A percentile compares a stretch with the other conserved stretches of the same genome.
Conservation (phyloP, 805 yeast species). For the Blastobotrys peoriensis region DNA sequence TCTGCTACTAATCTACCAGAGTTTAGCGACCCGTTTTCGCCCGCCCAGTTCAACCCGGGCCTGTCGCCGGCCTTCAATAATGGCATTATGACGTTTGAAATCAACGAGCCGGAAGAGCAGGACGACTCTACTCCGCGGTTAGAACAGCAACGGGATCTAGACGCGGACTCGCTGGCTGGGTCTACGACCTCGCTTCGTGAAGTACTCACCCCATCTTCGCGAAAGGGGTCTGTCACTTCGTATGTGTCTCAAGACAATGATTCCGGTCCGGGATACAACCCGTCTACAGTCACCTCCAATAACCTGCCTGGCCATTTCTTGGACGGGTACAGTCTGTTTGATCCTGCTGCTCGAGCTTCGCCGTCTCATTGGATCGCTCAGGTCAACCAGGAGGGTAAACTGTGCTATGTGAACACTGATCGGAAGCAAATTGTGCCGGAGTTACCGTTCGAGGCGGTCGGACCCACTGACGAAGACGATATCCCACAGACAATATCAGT, state of each 20-base stretch:
- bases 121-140: neutral
- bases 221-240: neutral
- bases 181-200: slow-evolving; percentile 4
- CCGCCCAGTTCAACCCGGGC: neutral
- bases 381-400: slow-evolving; percentile 20
- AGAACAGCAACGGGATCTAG: neutral
- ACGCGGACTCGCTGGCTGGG: neutral
- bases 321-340: slow-evolving; percentile 7
- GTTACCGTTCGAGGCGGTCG: slow-evolving; percentile 20
- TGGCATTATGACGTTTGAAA: slow-evolving; percentile 6
- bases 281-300: slow-evolving; percentile 8
- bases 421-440: slow-evolving; percentile 13
- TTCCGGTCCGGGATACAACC: slow-evolving; percentile 6
- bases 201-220: neutral
- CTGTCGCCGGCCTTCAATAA: slow-evolving; percentile 3
- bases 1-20: neutral
- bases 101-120: neutral
- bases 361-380: slow-evolving; percentile 32
- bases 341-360: slow-evolving; percentile 9
- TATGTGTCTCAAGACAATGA: neutral
- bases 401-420: slow-evolving; percentile 18
- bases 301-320: neutral
- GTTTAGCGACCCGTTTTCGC: neutral
- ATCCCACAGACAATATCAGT: slow-evolving; percentile 9
- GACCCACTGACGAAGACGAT: slow-evolving; percentile 3